Conservation (phyloP, 176 grass and related monocot species). For the Oryza brachyantha region DNA sequence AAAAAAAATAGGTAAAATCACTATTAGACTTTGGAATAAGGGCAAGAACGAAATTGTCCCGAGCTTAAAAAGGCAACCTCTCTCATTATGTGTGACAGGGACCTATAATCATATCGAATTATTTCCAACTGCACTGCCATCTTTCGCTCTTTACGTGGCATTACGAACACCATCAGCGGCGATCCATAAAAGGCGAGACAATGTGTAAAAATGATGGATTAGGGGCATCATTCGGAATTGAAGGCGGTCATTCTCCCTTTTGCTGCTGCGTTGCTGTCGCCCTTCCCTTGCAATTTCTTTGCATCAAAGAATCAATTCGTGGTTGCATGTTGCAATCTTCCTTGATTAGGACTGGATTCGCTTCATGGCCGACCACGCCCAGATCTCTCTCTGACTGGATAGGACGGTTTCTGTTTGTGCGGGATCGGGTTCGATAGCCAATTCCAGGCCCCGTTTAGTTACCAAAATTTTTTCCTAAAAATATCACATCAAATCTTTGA, state of each 20-base stretch:
- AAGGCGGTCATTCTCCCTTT: background rate
- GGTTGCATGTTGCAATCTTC: constrained; percentile 7
- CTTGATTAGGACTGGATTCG: background rate
- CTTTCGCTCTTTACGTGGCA: constrained; percentile 22
- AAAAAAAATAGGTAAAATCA: no score
- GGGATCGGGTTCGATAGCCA: background rate
- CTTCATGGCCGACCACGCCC: background rate
- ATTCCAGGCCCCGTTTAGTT: no score
- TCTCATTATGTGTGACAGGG: background rate
- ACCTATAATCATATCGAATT: background rate
- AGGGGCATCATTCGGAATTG: background rate
- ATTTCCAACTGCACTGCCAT: background rate
- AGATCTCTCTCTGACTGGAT: background rate
- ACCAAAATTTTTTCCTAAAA: no score
- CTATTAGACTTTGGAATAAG: no score
- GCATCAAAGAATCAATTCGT: background rate
- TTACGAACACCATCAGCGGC: background rate
- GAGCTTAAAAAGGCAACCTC: background rate
- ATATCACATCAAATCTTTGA: no score
- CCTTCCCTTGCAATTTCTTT: background rate
- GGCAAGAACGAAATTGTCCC: no score
- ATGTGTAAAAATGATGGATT: background rate
- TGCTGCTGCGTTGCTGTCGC: background rate
- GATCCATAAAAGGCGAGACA: background rate
- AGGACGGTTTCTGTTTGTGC: background rate